These are phyloP conservation scores for Hordeum marinum DNA, from an alignment of 176 grass and related monocot species.

Conservation along the genomic window DNA sequence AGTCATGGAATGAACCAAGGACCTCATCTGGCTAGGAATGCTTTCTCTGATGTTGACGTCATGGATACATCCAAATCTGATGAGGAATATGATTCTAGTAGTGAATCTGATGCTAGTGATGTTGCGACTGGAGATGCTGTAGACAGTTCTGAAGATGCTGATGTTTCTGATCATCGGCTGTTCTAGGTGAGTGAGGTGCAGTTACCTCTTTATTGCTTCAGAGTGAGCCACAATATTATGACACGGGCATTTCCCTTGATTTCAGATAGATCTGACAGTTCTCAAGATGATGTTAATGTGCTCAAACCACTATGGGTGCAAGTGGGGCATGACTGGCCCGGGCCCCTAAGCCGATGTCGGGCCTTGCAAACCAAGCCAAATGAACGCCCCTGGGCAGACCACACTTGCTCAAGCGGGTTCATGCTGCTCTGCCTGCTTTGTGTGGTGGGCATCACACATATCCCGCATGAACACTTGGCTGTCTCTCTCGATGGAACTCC, in stretches of 20 bases:
- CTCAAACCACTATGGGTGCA: neutral
- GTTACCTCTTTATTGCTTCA: constrained; percentile 2
- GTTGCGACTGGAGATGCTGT: neutral
- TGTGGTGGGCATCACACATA: neutral
- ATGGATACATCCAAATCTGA: constrained; percentile 2
- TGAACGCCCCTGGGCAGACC: neutral
- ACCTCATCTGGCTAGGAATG: neutral
- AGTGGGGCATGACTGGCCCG: neutral
- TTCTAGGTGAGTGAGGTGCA: neutral
- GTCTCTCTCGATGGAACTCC: neutral
- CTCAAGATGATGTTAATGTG: neutral
- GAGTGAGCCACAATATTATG: neutral
- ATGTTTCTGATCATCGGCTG: constrained; percentile 5
- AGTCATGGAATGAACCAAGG: constrained; percentile 14
- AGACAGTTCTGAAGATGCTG: constrained; percentile 21
- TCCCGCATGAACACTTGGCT: neutral
- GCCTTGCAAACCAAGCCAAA: neutral
- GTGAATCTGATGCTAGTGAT: constrained; percentile 34
- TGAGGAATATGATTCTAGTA: constrained; percentile 26
- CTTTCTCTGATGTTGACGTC: constrained; percentile 21
- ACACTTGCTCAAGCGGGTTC: neutral
- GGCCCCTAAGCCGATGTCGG: neutral
- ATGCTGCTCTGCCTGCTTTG: neutral
- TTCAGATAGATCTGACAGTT: neutral
- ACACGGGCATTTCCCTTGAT: neutral